Evolutionary conservation across 805 yeast genomes (phyloP), one percentile per base, ranked within the genome.

Genomic region (Metschnikowia koreensis): DNA sequence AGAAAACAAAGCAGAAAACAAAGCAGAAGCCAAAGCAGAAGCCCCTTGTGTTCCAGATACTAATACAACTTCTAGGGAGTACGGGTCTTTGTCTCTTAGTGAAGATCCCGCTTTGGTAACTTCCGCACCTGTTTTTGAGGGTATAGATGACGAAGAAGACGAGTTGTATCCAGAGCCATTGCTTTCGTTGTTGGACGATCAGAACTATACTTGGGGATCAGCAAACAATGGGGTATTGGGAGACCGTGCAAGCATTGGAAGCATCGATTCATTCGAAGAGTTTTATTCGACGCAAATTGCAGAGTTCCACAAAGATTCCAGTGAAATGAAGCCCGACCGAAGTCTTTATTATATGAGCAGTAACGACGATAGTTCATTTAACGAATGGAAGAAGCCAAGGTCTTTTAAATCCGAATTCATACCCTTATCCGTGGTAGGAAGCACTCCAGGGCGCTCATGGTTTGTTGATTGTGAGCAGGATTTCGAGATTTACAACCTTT

Each of bases 311-410:
- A 31, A 6, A 31, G 34, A 31, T 9, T 31, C 34, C 4, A 31
- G 6, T 22, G 28, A 39, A 9, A 11, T 7, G 28, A 11, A 15
- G 16, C 22, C 13, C 9, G 17, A 31, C 13, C 38, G 36, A 3
- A 22, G 29, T 28, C 38, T 47, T 38, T 42, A 48, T 31, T 43
- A 48, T 28, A 31, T 43, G 50, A 42, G 46, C 47, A 48, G 47
- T 40, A 42, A 48, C 17, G 47, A 48, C 12, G 51, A 42, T 4
- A 48, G 15, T 26, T 38, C 38, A 12, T 37, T 38, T 29, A 17
- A 48, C 12, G 43, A 37, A 1, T 48, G 51, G 51, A 48, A 26
- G 27, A 31, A 17, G 39, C 47, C 44, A 6, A 26, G 26, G 13
- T 7, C 15, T 8, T 15, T 6, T 10, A 17, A 40, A 15, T 3